Conservation (phyloP, 352 stramenopile genomes). For the Phytophthora europaea region DNA sequence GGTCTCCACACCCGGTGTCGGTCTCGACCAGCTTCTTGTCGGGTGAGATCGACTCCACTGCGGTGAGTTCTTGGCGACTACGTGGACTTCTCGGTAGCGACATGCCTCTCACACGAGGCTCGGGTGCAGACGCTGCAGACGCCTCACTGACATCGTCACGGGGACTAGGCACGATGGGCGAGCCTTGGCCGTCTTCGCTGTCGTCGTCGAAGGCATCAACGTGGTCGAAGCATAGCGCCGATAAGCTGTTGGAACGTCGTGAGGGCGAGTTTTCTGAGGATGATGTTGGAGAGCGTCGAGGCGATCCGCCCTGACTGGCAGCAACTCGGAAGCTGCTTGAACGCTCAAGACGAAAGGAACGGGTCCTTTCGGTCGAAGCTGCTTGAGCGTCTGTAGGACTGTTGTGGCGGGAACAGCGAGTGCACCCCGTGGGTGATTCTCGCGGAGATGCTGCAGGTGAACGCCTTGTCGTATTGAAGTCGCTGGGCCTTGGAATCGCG, state of each 20-base stretch:
- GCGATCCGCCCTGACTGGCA: conserved; percentile 1
- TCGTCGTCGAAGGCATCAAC: conserved; percentile 6
- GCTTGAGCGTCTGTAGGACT: conserved; percentile 5
- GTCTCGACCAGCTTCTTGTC: conserved; percentile 18
- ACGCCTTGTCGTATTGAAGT: neutral
- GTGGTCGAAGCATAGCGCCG: conserved; percentile 10
- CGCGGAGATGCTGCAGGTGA: conserved; percentile 2
- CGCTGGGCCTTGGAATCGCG: conserved; percentile 6
- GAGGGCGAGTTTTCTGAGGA: conserved; percentile 28
- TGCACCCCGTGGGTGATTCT: neutral
- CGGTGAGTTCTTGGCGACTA: conserved; percentile 31
- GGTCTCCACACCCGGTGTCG: conserved; percentile 2
- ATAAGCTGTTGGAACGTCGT: conserved; percentile 22
- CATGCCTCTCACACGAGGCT: neutral
- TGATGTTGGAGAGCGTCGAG: conserved; percentile 9
- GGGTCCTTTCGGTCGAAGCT: conserved; percentile 3
- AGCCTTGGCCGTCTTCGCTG: conserved; percentile 11
- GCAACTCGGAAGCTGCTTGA: conserved; percentile 24
- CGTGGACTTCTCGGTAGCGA: conserved; percentile 11
- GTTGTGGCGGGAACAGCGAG: neutral
- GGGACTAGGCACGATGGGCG: conserved; percentile 10
- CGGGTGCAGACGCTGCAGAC: conserved; percentile 24
- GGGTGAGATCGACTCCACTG: conserved; percentile 48
- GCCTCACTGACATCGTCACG: conserved; percentile 23
- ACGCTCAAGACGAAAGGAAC: conserved; percentile 13